Evolutionary conservation across 305 asterid genomes (phyloP).

Genomic region (Salvia sclarea): DNA sequence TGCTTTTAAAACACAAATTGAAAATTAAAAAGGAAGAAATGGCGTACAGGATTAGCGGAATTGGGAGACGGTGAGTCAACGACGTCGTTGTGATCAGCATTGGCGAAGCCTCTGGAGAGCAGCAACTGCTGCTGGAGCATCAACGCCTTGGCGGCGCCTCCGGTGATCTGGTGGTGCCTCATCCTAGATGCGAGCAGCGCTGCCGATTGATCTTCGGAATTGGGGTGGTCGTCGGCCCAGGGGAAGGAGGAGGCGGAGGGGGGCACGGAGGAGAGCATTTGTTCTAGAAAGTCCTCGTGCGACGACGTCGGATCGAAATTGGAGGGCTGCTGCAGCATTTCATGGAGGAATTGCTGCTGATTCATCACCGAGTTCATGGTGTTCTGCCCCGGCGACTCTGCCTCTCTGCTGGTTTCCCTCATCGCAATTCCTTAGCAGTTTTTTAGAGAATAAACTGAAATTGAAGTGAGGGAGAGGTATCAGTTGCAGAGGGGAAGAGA

Average conservation of each 20-base stretch:
- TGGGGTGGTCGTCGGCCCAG: constrained; percentile 51
- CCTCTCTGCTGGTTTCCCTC: constrained; percentile 32
- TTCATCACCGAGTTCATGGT: constrained; percentile 35
- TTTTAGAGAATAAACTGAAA: background rate
- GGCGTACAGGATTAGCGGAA: constrained; percentile 48
- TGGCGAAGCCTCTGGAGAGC: constrained; percentile 51
- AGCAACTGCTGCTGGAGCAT: constrained; percentile 67
- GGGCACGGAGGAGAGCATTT: constrained; percentile 50
- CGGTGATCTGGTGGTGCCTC: constrained; percentile 69
- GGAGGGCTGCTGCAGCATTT: constrained; percentile 32
- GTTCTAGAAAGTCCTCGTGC: constrained; percentile 47
- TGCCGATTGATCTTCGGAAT: constrained; percentile 46
- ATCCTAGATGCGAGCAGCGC: constrained; percentile 48
- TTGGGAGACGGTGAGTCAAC: constrained; percentile 42
- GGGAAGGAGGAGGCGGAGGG: constrained; percentile 48
- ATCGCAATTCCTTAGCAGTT: background rate
- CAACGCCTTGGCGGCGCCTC: constrained; percentile 54
- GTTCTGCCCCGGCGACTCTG: no score
- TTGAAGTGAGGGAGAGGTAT: constrained; percentile 3
- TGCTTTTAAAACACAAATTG: background rate
- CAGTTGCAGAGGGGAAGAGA: constrained; percentile 30
- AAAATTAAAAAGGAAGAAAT: background rate
- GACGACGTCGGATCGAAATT: constrained; percentile 43
- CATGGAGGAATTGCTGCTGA: constrained; percentile 27
- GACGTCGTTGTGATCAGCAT: constrained; percentile 49